Conservation (phyloP, 441 rosid species). For the Caryocar brasiliense region DNA sequence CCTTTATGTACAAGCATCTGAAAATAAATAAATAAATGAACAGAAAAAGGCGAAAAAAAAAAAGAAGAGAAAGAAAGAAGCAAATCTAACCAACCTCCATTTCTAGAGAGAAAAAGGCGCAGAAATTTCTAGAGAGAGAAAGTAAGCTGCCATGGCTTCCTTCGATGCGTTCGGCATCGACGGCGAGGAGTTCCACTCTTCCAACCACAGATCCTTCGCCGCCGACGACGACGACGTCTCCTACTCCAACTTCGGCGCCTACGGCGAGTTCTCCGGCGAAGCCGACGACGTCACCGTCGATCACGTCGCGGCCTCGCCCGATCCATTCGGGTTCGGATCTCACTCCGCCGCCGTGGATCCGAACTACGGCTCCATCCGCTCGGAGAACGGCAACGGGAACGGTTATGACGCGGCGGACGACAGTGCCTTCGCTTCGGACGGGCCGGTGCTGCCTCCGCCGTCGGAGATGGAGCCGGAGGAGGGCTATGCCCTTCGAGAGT, state of each 20-base stretch:
- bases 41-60: background rate
- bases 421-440: slow-evolving; percentile 38
- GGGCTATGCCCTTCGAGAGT: slow-evolving; percentile 62
- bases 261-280: slow-evolving; percentile 13
- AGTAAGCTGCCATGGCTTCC: slow-evolving; percentile 28
- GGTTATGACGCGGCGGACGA: slow-evolving; percentile 29
- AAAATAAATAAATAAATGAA: too few species aligned
- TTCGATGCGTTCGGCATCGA: slow-evolving; percentile 45
- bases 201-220: slow-evolving; percentile 23
- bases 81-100: slow-evolving; percentile 3
- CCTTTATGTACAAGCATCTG: too few species aligned
- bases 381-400: slow-evolving; percentile 42
- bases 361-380: slow-evolving; percentile 31
- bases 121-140: background rate
- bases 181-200: slow-evolving; percentile 33
- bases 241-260: slow-evolving; percentile 37
- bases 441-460: slow-evolving; percentile 67
- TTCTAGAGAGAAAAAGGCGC: background rate
- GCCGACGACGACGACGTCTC: slow-evolving; percentile 30
- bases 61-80: background rate
- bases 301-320: slow-evolving; percentile 32
- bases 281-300: slow-evolving; percentile 35
- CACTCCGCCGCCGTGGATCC: slow-evolving; percentile 27
- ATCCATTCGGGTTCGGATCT: slow-evolving; percentile 43
- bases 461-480: slow-evolving; percentile 53